These are phyloP conservation scores for Kalmanozyma brasiliensis DNA, from an alignment of 1,284 basidiomycete genomes.

Conservation along the genomic window DNA sequence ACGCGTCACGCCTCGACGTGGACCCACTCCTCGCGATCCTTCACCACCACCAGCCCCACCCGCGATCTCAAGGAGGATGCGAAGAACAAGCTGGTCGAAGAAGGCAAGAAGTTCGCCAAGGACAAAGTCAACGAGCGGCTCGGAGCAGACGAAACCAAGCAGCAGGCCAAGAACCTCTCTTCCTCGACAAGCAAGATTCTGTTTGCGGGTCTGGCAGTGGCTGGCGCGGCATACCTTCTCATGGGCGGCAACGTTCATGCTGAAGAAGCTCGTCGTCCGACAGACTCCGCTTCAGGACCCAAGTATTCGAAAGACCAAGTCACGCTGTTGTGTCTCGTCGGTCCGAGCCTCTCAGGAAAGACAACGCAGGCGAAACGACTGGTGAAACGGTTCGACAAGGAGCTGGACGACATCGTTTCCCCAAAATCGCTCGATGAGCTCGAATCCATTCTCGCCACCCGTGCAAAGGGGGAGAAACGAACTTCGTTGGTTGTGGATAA, in stretches of 20 bases:
- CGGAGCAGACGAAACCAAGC: slow-evolving; percentile 14
- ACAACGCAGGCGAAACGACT: slow-evolving; percentile 49
- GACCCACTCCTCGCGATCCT: slow-evolving; percentile 7
- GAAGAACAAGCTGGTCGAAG: slow-evolving; percentile 24
- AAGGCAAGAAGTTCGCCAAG: slow-evolving; percentile 35
- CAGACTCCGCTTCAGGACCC: slow-evolving; percentile 6
- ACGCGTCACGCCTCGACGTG: slow-evolving; percentile 25
- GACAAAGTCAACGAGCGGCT: slow-evolving; percentile 15
- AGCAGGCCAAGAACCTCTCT: slow-evolving; percentile 24
- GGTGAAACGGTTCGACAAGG: slow-evolving; percentile 34
- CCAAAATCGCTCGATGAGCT: slow-evolving; percentile 28
- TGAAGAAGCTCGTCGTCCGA: slow-evolving; percentile 20
- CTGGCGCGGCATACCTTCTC: slow-evolving; percentile 24
- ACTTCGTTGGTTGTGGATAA: slow-evolving; percentile 47
- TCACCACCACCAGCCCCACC: slow-evolving; percentile 9
- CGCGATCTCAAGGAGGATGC: slow-evolving; percentile 26
- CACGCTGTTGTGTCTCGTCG: slow-evolving; percentile 38
- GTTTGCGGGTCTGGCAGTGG: slow-evolving; percentile 26
- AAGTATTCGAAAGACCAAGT: slow-evolving; percentile 36
- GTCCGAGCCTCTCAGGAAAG: slow-evolving; percentile 47
- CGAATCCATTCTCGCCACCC: slow-evolving; percentile 14
- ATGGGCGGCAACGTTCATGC: slow-evolving; percentile 22
- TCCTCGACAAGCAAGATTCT: slow-evolving; percentile 29
- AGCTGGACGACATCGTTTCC: slow-evolving; percentile 28
- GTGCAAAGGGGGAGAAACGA: slow-evolving; percentile 16